Conservation (phyloP, 1,284 basidiomycete species). For the Earliella scabrosa region DNA sequence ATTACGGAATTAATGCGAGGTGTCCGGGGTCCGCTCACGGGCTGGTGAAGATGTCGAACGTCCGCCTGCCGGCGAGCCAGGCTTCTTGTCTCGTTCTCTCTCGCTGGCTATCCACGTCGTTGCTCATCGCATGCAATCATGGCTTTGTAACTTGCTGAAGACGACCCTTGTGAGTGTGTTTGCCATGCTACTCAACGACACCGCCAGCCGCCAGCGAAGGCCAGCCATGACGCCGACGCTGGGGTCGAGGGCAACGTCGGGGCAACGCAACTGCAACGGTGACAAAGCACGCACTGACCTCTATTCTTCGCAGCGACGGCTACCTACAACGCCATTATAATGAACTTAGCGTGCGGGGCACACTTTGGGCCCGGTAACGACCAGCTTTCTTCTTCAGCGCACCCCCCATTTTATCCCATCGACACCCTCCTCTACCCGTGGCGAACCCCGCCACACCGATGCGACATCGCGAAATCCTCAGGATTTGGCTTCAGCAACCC, state of each 20-base stretch:
- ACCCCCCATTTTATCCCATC: conserved; percentile 13
- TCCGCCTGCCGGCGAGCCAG: neutral
- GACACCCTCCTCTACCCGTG: conserved; percentile 10
- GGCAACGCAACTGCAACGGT: too few species aligned
- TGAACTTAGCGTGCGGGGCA: conserved; percentile 29
- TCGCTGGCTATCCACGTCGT: neutral
- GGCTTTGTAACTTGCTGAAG: conserved; percentile 31
- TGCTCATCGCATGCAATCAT: conserved; percentile 16
- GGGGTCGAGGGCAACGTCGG: too few species aligned
- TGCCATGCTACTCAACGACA: conserved; percentile 36
- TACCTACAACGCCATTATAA: conserved; percentile 28
- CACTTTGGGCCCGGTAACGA: conserved; percentile 15
- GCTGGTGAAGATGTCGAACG: conserved; percentile 12
- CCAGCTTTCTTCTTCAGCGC: conserved; percentile 15
- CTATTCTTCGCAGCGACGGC: conserved; percentile 21
- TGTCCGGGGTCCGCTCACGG: conserved; percentile 8
- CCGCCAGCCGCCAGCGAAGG: conserved; percentile 22
- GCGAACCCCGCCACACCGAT: conserved; percentile 20
- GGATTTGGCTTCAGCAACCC: neutral
- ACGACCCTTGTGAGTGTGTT: conserved; percentile 25
- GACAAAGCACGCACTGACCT: conserved; percentile 19
- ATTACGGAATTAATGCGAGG: neutral
- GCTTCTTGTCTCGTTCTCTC: conserved; percentile 15
- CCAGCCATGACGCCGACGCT: too few species aligned
- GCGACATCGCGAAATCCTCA: conserved; percentile 8